Evolutionary conservation across 83 land plant species (phyloP), one percentile per base, ranked within the genome.

Genomic region (Diphasiastrum complanatum): DNA sequence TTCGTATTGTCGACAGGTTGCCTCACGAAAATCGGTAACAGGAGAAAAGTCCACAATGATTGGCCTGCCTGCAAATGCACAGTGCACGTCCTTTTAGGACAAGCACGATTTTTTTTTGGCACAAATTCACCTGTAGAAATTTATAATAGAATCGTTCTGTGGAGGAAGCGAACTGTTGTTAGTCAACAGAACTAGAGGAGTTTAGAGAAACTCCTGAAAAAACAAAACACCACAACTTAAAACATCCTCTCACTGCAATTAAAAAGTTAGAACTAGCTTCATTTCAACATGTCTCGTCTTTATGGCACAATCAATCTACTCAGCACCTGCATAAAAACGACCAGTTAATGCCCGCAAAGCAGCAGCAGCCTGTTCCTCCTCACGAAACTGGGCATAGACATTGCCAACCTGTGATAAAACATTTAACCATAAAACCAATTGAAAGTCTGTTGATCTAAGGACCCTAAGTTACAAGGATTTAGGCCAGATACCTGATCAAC

Each of bases 1-100:
- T 69, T 86, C 87, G 56, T 65, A 89, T 66, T 83, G 91, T 19
- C 96, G 48, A 50, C 96, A 89, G 0, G 90, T 89, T 26, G 87
- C 91, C 58, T 85, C 91, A 25, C 87, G 82, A 40, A 89, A 89
- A 54, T 89, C 90, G 0, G 95, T 89, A 0, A 89, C 89, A 6
- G 95, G 95, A 0, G 95, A 88, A 66, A 85, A 88, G 34, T 88
- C 91, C 33, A 71, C 78, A 67, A 83, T 89, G 61, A 89, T 89
- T 8, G 95, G 95, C 1, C 91, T 79, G 11, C 90, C 90, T 28
- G 71, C 43, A 10, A 62, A 40, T 16, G 41, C 33, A 51, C 6
- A 69, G 6, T 3, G 10, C 34, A 5, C 8, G 52, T 27, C n/a
- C n/a, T n/a, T n/a, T n/a, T n/a, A n/a, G n/a, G n/a, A n/a, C n/a